phyloP scores from a whole-genome alignment of 306 rosid species.

The Morella rubra region DNA sequence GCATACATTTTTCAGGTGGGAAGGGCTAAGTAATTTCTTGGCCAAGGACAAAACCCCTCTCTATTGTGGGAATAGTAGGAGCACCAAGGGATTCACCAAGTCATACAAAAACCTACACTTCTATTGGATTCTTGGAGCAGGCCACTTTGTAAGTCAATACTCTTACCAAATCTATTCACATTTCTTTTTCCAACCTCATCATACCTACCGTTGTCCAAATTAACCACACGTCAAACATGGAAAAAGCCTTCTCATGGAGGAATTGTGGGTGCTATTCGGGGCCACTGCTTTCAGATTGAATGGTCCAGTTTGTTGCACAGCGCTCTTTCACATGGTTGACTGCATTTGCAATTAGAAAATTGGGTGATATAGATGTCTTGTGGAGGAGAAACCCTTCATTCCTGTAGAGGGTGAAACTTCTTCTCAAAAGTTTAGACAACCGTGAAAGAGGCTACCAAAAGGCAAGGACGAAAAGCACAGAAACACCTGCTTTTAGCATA shows the following conservation, averaged over 20 bases:
- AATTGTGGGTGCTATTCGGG: neutral
- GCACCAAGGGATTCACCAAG: conserved; percentile 61
- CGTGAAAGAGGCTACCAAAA: neutral
- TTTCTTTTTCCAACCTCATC: neutral
- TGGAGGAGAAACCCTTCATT: neutral
- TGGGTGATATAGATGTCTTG: neutral
- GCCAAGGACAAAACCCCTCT: conserved; percentile 53
- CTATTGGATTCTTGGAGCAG: conserved; percentile 97
- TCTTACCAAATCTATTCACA: neutral
- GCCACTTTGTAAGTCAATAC: conserved; percentile 82
- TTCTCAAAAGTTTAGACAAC: neutral
- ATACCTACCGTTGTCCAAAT: neutral
- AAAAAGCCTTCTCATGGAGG: neutral
- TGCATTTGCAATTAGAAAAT: neutral
- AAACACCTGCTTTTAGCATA: neutral
- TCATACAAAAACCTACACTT: conserved; percentile 71
- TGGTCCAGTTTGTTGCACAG: neutral
- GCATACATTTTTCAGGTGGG: conserved; percentile 52
- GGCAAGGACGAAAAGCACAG: neutral
- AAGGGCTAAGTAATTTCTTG: conserved; percentile 60
- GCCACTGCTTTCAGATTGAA: too few relatives aligned
- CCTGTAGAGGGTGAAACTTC: neutral
- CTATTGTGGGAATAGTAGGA: conserved; percentile 43
- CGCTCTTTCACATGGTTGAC: neutral
- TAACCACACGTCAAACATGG: too few relatives aligned